phyloP scores from a whole-genome alignment of 441 rosid genomes.

The Aquilaria agallochum region DNA sequence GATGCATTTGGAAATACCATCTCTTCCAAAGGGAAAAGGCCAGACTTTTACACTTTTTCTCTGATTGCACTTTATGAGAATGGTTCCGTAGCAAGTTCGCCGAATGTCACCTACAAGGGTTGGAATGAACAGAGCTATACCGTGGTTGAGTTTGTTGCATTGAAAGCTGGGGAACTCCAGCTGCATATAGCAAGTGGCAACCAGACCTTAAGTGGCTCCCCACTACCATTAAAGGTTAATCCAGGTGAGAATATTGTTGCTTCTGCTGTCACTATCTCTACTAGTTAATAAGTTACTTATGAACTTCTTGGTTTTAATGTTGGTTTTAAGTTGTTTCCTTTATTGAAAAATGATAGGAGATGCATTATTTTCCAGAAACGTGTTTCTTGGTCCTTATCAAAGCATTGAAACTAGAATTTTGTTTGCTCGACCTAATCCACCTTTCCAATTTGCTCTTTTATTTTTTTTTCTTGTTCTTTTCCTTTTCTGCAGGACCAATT shows the following conservation, averaged over 20 bases:
- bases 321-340: neutral
- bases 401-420: too few relatives aligned
- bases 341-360: too few relatives aligned
- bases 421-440: too few relatives aligned
- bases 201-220: slow-evolving; percentile 58
- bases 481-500: slow-evolving; percentile 44
- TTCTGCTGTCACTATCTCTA: too few relatives aligned
- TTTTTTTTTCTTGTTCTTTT: neutral
- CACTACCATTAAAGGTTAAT: slow-evolving; percentile 59
- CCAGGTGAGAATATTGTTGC: slow-evolving; percentile 43
- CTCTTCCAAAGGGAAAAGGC: slow-evolving; percentile 35
- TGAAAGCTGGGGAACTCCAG: slow-evolving; percentile 49
- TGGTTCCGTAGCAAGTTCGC: slow-evolving; percentile 38
- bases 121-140: slow-evolving; percentile 59
- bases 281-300: too few relatives aligned
- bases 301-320: neutral
- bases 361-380: too few relatives aligned
- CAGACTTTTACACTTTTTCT: slow-evolving; percentile 39
- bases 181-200: slow-evolving; percentile 49
- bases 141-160: slow-evolving; percentile 40
- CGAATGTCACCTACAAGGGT: slow-evolving; percentile 33
- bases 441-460: too few relatives aligned
- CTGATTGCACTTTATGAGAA: slow-evolving; percentile 36
- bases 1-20: slow-evolving; percentile 89
- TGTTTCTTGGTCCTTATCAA: too few relatives aligned